phyloP scores from a whole-genome alignment of 108 stramenopile species.

The Fragilaria radians region DNA sequence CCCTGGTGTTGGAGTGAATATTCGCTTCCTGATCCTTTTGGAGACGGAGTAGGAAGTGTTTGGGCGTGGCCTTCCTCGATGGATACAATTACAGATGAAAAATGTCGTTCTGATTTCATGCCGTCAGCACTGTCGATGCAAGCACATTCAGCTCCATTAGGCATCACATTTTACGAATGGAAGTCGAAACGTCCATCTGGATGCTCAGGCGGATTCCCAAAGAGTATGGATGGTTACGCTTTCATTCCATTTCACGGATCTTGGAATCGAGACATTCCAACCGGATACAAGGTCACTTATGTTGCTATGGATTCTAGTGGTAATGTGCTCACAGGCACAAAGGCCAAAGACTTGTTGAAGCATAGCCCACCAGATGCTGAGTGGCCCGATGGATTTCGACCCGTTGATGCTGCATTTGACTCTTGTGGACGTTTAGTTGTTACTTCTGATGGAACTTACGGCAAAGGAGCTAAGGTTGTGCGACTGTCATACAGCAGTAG shows the following conservation, averaged over 20 bases:
- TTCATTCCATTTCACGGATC: conserved; percentile 72
- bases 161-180: conserved; percentile 66
- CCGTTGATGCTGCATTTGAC: conserved; percentile 74
- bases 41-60: conserved; percentile 38
- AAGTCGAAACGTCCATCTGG: conserved; percentile 12
- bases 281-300: conserved; percentile 71
- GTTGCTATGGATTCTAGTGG: conserved; percentile 51
- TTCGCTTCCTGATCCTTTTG: conserved; percentile 27
- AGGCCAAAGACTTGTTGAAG: conserved; percentile 46
- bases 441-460: conserved; percentile 49
- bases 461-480: conserved; percentile 5
- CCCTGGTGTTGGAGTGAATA: conserved; percentile 76
- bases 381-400: conserved; percentile 55
- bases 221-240: conserved; percentile 51
- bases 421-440: conserved; percentile 58
- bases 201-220: conserved; percentile 41
- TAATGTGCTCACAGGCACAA: conserved; percentile 20
- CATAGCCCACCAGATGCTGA: conserved; percentile 39
- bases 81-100: conserved; percentile 40
- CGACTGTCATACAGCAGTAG: not conserved
- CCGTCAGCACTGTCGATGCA: conserved; percentile 51
- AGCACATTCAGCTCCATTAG: conserved; percentile 68
- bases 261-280: conserved; percentile 71
- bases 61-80: conserved; percentile 73
- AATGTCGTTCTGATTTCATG: conserved; percentile 46